Conservation (phyloP, 2,329 filamentous ascomycete species). For the Lachnellula subtilissima region DNA sequence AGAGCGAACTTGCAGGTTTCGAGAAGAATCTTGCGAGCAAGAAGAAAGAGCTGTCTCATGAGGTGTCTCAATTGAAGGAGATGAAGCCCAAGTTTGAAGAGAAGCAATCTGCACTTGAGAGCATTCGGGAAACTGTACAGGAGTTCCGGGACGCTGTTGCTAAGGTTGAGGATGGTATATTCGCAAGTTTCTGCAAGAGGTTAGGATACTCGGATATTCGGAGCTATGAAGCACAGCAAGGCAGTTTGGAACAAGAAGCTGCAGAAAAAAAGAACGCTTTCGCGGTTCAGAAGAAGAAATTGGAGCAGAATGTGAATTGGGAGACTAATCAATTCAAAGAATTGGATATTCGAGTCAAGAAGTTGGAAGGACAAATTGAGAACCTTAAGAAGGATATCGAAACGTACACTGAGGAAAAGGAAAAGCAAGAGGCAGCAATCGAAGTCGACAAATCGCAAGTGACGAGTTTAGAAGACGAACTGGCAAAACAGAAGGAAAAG, state of each 20-base stretch:
- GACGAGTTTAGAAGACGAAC: conserved; percentile 66
- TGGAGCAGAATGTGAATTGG: conserved; percentile 59
- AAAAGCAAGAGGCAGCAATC: conserved; percentile 67
- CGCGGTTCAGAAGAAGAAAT: conserved; percentile 72
- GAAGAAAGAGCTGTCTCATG: conserved; percentile 71
- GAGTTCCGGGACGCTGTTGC: conserved; percentile 62
- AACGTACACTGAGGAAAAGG: conserved; percentile 66
- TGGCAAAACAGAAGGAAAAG: conserved; percentile 64
- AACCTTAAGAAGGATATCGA: conserved; percentile 66
- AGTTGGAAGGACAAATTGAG: conserved; percentile 61
- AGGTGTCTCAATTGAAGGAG: conserved; percentile 68
- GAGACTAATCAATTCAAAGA: conserved; percentile 48
- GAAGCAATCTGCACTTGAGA: conserved; percentile 64
- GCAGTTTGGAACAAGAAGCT: conserved; percentile 84
- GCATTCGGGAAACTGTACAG: conserved; percentile 50
- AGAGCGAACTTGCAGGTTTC: conserved; percentile 71
- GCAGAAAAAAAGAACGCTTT: conserved; percentile 84
- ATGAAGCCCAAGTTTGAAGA: conserved; percentile 73
- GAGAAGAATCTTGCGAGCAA: conserved; percentile 82
- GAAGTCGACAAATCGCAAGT: conserved; percentile 71
- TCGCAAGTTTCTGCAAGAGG: conserved; percentile 76
- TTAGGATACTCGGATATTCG: conserved; percentile 87
- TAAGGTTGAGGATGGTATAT: conserved; percentile 82
- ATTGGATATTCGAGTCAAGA: conserved; percentile 63
- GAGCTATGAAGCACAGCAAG: conserved; percentile 89